Base-by-base conservation (phyloP, 345 rosid species). In the Pugionium cornutum region DNA sequence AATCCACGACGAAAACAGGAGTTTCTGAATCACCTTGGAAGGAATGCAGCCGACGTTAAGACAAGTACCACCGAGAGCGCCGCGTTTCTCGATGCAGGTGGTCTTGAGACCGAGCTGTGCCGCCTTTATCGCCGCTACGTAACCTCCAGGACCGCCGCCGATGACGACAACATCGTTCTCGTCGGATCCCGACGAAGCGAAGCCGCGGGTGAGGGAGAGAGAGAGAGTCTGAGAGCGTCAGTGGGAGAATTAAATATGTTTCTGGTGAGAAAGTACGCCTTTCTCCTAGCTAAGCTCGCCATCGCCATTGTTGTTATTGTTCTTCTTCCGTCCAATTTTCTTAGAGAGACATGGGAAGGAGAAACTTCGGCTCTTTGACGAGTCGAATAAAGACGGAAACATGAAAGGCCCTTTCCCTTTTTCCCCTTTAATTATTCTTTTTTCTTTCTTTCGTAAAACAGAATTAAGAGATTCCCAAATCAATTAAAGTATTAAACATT, bases 1-100 rank as follows among this genome's bases (percentile, higher is more conserved):
- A 18, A 18, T 50, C 57, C 8, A 2, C 1, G 28, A 34, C 25
- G 18, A 0, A 32, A 42, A 50, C 30, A 2, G 55, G 47, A 61
- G 54, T 37, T 10, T 27, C n/a, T 7, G 2, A 48, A 37, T 52
- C 54, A 91, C 99, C 97, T 95, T 95, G 6, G 99, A 91, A 56
- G 99, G 99, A 76, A 95, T 95, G 79, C 97, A 95, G 2, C 99
- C 99, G 34, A 95, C 98, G 83, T 95, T 91, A 66, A 95, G 99
- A 80, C 98, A 95, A 26, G 99, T 95, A 31, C 99, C 99, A 40
- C 99, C 99, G 58, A 95, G 98, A 62, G 94, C 33, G 1, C 99
- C 96, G 9, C 98, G 97, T 69, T 87, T 91, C 83, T 95, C 99
- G 80, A 91, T 86, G 69, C 99, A 95, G 49, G 99, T 87, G 6